Percentiles rank a stretch among this genome's conserved stretches.
Evolutionary conservation across 2,329 filamentous ascomycete genomes (phyloP).

Genomic region (Aureobasidium leucospermi): DNA sequence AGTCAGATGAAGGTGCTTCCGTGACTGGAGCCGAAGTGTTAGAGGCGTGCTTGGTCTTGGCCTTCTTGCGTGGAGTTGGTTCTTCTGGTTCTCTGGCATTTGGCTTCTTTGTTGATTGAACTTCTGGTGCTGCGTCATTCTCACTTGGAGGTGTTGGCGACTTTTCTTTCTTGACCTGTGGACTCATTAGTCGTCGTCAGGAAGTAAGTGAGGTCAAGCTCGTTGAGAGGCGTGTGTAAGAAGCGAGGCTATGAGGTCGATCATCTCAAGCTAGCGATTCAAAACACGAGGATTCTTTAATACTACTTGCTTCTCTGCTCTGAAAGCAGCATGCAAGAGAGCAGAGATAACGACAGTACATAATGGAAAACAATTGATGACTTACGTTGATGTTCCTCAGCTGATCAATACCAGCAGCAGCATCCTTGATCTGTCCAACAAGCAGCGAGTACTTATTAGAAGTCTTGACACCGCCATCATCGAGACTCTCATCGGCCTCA

Average conservation of each 20-base stretch:
- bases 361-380: not conserved
- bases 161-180: not conserved
- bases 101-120: not conserved
- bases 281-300: no score
- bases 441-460: not conserved
- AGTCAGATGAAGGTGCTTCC: not conserved
- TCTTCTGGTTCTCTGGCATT: not conserved
- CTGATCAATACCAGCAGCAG: not conserved
- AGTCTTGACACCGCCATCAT: not conserved
- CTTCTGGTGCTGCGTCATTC: not conserved
- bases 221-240: no score
- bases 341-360: not conserved
- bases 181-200: not conserved
- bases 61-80: not conserved
- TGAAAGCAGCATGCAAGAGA: not conserved
- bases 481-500: not conserved
- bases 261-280: no score
- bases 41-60: not conserved
- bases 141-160: not conserved
- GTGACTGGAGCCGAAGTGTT: not conserved
- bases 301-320: no score
- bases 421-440: constrained; percentile 2
- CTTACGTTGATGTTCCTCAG: not conserved
- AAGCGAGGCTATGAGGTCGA: no score
- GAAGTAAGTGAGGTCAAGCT: not conserved